phyloP scores from a whole-genome alignment of 176 grass and related monocot species.

The Alopecurus myosuroides region DNA sequence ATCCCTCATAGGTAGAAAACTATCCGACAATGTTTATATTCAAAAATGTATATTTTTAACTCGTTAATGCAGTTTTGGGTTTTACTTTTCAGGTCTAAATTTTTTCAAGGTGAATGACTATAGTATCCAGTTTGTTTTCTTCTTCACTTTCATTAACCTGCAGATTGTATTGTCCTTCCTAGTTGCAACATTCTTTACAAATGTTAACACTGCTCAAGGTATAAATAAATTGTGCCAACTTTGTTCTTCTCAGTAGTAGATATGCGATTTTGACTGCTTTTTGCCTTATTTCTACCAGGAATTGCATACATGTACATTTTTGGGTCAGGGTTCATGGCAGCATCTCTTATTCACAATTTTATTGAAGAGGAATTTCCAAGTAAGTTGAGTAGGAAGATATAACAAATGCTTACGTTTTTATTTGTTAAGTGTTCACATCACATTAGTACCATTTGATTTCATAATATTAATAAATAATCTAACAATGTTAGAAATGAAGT shows the following conservation, averaged over 20 bases:
- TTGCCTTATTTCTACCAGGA: slow-evolving; percentile 50
- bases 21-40: too few relatives aligned
- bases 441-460: too few relatives aligned
- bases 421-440: too few relatives aligned
- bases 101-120: slow-evolving; percentile 82
- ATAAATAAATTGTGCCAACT: slow-evolving; percentile 13
- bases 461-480: too few relatives aligned
- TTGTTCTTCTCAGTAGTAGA: background rate
- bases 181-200: slow-evolving; percentile 61
- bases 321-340: slow-evolving; percentile 67
- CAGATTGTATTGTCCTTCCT: slow-evolving; percentile 86
- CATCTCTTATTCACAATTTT: slow-evolving; percentile 65
- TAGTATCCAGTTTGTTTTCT: slow-evolving; percentile 85
- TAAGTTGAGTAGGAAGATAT: too few relatives aligned
- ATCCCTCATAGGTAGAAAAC: slow-evolving; percentile 62
- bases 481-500: too few relatives aligned
- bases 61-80: too few relatives aligned
- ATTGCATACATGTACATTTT: slow-evolving; percentile 87
- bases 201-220: slow-evolving; percentile 87
- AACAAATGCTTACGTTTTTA: too few relatives aligned
- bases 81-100: slow-evolving; percentile 69
- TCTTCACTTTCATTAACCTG: slow-evolving; percentile 86
- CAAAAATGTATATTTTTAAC: slow-evolving; percentile 16
- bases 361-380: slow-evolving; percentile 79
- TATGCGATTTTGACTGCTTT: slow-evolving; percentile 30